Evolutionary conservation across 352 stramenopile genomes (phyloP), one percentile per base, ranked within the genome.

Genomic region (Phytophthora ohioensis): DNA sequence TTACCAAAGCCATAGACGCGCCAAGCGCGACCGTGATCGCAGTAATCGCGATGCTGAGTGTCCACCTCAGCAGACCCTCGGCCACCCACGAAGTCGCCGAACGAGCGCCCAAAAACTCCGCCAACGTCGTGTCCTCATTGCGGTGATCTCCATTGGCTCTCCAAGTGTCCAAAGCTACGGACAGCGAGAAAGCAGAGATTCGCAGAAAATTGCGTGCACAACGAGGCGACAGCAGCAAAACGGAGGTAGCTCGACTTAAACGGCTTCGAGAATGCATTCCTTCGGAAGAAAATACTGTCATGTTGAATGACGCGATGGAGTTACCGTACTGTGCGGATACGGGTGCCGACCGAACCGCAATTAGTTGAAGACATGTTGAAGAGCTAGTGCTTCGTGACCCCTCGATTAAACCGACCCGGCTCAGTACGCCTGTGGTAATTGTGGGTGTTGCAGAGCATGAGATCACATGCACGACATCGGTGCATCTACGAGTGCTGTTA

Each of bases 371-470:
- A 21, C 39, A 45, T 2, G 39, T 45, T 13, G 1, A 45, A 5
- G 13, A 57, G n/a, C 32, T 57, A 45, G 4, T 32, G 10, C 11
- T 32, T 8, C 34, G 11, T 6, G 34, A 45, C 32, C 9, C 31
- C 5, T 57, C 49, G 4, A 32, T 57, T 3, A 30, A 13, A 9
- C 5, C 32, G 34, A 21, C 11, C 6, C 9, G 12, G 5, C 15
- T 57, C 31, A n/a, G 6, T 15, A n/a, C 32, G 3, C 49, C 49
- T 5, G 9, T 57, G 3, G 49, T 57, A 15, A 45, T 45, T 15
- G 49, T 45, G 12, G 31, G 31, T 9, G 52, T 58, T 12, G 36
- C 13, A 17, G 35, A 58, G 8, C 36, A 58, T 47, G 34, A 58
- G 11, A 39, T 34, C 9, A 15, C 46, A 36, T 53, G 46, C 27